Base-by-base conservation (phyloP, 257 asterid genomes). In the Ajuga chamaepitys region DNA sequence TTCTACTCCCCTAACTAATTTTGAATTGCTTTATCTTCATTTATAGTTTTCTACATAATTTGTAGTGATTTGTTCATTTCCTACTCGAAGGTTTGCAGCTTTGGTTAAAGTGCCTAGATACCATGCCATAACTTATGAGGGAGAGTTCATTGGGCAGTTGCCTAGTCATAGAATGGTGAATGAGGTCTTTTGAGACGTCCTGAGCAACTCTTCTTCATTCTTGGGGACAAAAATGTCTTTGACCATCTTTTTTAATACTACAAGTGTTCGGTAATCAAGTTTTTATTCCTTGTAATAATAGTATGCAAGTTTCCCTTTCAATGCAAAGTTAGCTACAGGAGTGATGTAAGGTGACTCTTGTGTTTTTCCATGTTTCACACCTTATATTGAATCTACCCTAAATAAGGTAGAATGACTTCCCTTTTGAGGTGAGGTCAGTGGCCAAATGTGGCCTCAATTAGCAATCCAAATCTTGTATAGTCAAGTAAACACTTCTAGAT, bases 381-480 rank as follows among this genome's bases (percentile, higher is more conserved):
- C 51, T 45, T 32, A 35, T 40, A 4, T 14, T 22, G 21, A 21
- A 59, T 38, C 21, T 20, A 38, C 40, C n/a, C n/a, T 22, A 59
- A 4, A 42, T 59, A 21, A 11, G 22, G 66, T 13, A 14, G 51
- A 38, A 10, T 10, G 21, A 38, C 25, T 38, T 59, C 64, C 50
- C 34, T 12, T 21, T 50, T 35, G 34, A 22, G 30, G 55, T 20
- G 5, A 60, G 40, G 58, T 9, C 62, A 20, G 58, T 21, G 34
- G 24, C 58, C 48, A 64, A 57, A 40, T 50, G 58, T 38, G 63
- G 62, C 30, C 52, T 46, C 52, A 67, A 46, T 32, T 42, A 51
- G 3, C 52, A 52, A 22, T 54, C 14, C 54, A 55, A 25, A 32
- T 50, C 51, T 64, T 16, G 45, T 35, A 32, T 22, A 38, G 71